These are phyloP conservation scores for Venturia oleaginea DNA, from an alignment of 2,329 filamentous ascomycete genomes.

Conservation along the genomic window DNA sequence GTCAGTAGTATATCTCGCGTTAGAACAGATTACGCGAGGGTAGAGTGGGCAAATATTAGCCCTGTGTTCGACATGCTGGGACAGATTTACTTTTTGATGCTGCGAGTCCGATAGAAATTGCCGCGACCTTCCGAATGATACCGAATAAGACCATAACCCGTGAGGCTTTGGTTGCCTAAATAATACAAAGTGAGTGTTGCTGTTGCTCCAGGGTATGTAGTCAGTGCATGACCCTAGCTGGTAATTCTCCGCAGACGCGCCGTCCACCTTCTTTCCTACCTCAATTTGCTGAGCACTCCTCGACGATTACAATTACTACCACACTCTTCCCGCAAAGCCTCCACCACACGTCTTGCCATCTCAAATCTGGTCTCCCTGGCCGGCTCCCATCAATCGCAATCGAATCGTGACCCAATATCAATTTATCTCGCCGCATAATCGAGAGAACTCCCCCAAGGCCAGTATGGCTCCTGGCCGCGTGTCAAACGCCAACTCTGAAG, in stretches of 20 bases:
- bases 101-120: neutral
- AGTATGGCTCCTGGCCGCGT: constrained; percentile 13
- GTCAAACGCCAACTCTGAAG: constrained; percentile 11
- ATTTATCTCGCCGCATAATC: constrained; percentile 8
- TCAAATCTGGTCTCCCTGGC: neutral
- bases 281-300: neutral
- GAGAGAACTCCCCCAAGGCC: neutral
- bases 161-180: neutral
- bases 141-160: neutral
- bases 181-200: neutral
- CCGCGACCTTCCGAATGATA: constrained; percentile 2
- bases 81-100: neutral
- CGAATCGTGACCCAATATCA: neutral
- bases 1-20: too few species aligned
- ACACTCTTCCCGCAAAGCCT: neutral
- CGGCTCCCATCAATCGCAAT: neutral
- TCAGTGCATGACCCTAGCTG: neutral
- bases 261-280: neutral
- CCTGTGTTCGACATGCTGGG: neutral
- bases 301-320: neutral
- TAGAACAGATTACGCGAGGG: neutral
- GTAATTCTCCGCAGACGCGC: neutral
- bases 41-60: neutral
- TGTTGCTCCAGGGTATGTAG: neutral
- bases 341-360: neutral